Evolutionary conservation across 129 eudicot genomes (phyloP), one percentile per base, ranked within the genome.

Genomic region (Ambrosia artemisiifolia): DNA sequence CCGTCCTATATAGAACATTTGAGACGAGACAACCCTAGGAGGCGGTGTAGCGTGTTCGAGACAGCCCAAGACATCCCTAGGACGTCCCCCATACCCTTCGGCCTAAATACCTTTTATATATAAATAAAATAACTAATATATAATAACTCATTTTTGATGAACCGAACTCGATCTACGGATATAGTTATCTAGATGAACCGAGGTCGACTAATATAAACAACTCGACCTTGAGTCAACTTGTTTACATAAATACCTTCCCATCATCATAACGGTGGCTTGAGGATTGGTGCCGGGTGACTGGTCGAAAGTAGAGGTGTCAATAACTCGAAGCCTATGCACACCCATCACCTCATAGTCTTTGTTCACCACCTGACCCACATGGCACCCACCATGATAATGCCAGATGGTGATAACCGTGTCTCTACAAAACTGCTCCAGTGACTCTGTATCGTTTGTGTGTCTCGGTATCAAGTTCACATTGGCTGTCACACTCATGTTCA

Each of bases 401-500:
- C 79, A 80, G 3, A 80, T 74, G 65, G 84, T 80, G 62, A 75
- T 74, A 75, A 80, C 76, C 0, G 79, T 80, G 24, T 80, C 76
- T 54, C 40, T 62, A 61, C 84, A 80, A 61, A 73, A 80, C 13
- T 67, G 79, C 75, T 68, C 80, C 0, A 80, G 79, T 9, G 80
- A 56, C 47, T 81, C 38, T 0, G 94, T 78, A 36, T 88, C 96
- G 13, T 95, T 88, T 6, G 94, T 82, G 56, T 95, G 97, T 57
- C 67, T 87, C 5, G 99, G 99, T 34, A 90, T 73, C 33, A 95
- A 74, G 50, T 95, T 95, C n/a, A 95, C 81, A 61, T 85, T 88
- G 10, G 99, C 96, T 7, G 85, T 63, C 42, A 87, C 97, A 14
- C 96, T 95, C 90, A 88, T 72, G 67, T 91, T 88, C 11, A 95